Base-by-base conservation (phyloP, 140 eudicot genomes). In the Bidens hawaiensis region DNA sequence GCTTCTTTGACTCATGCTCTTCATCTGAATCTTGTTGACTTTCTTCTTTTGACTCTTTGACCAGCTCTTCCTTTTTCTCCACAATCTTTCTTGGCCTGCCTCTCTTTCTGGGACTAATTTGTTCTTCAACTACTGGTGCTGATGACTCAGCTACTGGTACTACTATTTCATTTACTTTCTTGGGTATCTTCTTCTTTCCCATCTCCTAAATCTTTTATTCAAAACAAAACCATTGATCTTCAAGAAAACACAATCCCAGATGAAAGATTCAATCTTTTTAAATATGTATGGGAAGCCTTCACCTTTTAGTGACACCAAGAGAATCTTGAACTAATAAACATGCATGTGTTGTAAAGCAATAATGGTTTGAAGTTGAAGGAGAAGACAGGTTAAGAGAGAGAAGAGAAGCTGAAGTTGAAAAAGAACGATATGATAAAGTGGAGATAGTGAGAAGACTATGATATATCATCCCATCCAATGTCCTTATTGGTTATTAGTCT, bases 61-160 rank as follows among this genome's bases (percentile, higher is more conserved):
- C 73, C 78, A n/a, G n/a, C n/a, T 79, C 71, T 71, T 25, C 78
- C 12, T 57, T 70, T 9, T 40, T 72, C 25, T 70, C 69, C 53
- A 73, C 73, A 14, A 77, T 67, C 78, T 86, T 86, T 59, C 85
- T 67, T 38, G 95, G 95, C 63, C 95, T 82, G 3, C 95, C 95
- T 77, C 95, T 79, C 27, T 86, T 86, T 41, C 95, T 82, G 17
- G 83, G 83, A 64, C 67, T 75, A 52, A 45, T 70, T 45, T 69
- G 75, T 41, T 53, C 83, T 50, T 56, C 68, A 66, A 26, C 55
- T 53, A 58, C 43, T 24, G 81, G 55, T 48, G 59, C 40, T 30
- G 94, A 71, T 70, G 85, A 73, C 77, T 78, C 82, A 58, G 78
- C 74, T 65, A 74, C 57, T 47, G 87, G 70, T 27, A 79, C 81